Base-by-base conservation (phyloP, 305 asterid species). In the Solanum hybrid region DNA sequence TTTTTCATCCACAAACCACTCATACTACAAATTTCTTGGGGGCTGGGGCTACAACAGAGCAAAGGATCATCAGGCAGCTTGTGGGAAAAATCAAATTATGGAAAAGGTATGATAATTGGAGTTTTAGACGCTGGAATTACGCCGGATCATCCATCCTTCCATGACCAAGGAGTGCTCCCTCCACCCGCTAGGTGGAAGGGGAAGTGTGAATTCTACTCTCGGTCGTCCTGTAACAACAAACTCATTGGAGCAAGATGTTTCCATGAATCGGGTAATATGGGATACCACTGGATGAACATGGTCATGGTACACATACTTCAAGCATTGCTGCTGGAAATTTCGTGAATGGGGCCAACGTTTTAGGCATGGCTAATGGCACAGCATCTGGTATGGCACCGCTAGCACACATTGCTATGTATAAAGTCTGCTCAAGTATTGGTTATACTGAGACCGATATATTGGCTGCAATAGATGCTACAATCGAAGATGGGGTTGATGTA, bases 151-250 rank as follows among this genome's bases (percentile, higher is more conserved):
- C 94, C 95, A 0, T 93, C 96, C 1, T 94, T 95, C n/a, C 6
- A 7, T 32, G 96, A 92, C n/a, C 78, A 88, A 6, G 93, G 93
- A 17, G 76, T 38, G 90, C 89, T 91, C 1, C 93, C 94, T 7
- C 94, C 94, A 2, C 96, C 98, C 0, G 88, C 92, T 3, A 92
- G 90, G 66, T 95, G 96, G 96, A 94, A 90, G 37, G 96, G 96
- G 1, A 90, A 89, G 77, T 94, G 96, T 72, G 94, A 93, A 5
- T 78, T 94, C 4, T 73, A 87, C 79, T 75, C 32, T 35, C 0
- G 64, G 3, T 60, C 22, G 10, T 37, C 38, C 38, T 36, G 64
- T 19, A 80, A 80, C 85, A 89, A 91, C 13, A 91, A 89, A 36
- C 31, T 91, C 4, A 11, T 71, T 26, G 77, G 77, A 71, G 92